Evolutionary conservation across 257 asterid genomes (phyloP).

Genomic region (Solanum raphanifolium): DNA sequence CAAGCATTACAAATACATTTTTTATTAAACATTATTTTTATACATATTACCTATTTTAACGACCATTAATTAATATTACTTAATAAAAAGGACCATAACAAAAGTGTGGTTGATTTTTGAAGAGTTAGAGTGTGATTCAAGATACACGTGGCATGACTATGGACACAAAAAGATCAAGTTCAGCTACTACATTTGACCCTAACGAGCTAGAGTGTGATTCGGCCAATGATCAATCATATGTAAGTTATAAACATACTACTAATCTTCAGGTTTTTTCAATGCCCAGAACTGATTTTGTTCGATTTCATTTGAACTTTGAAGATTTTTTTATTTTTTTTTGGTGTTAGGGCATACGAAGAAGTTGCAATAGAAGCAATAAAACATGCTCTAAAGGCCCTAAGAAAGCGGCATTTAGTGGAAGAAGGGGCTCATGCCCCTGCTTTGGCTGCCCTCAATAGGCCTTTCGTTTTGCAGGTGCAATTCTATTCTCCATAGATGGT

Average conservation of each 20-base stretch:
- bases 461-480: slow-evolving; percentile 56
- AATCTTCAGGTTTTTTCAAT: not conserved
- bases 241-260: not conserved
- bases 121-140: no score
- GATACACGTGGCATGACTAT: no score
- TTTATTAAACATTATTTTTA: no score
- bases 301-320: not conserved
- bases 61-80: no score
- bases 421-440: slow-evolving; percentile 93
- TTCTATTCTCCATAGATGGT: not conserved
- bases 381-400: slow-evolving; percentile 67
- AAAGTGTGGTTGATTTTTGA: no score
- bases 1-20: no score
- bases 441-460: slow-evolving; percentile 58
- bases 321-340: not conserved
- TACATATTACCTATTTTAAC: no score
- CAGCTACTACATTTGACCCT: no score
- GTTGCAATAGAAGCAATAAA: slow-evolving; percentile 45
- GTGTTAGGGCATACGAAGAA: slow-evolving; percentile 51
- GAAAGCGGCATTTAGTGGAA: slow-evolving; percentile 75
- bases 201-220: not conserved
- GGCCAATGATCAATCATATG: not conserved
- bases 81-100: no score
- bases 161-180: no score
- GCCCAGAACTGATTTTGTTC: not conserved